phyloP scores from a whole-genome alignment of 139 green algal genomes.

The Chlamydomonas sp. region DNA sequence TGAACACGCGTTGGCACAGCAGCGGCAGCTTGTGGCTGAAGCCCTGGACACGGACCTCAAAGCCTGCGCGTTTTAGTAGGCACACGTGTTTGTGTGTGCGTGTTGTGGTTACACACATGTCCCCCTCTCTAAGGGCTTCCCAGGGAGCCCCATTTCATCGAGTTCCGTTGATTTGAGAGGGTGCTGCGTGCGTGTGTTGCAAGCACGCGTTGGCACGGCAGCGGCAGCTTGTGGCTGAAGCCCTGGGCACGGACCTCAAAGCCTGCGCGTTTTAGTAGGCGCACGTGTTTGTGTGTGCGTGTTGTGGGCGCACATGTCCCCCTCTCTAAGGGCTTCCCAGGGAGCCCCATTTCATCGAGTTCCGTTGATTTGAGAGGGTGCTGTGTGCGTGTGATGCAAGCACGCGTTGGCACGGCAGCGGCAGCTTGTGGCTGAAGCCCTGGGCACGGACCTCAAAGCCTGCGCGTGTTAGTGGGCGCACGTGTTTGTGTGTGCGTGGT shows the following conservation, averaged over 20 bases:
- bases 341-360: background rate
- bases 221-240: slow-evolving; percentile 83
- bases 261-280: slow-evolving; percentile 13
- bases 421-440: background rate
- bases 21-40: slow-evolving; percentile 83
- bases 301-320: too few species aligned
- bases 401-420: background rate
- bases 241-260: slow-evolving; percentile 76
- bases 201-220: slow-evolving; percentile 60
- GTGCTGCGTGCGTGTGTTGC: slow-evolving; percentile 28
- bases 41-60: slow-evolving; percentile 78
- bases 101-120: background rate
- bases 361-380: background rate
- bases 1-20: slow-evolving; percentile 58
- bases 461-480: background rate
- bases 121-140: too few species aligned
- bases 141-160: too few species aligned
- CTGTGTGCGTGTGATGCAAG: background rate
- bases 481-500: background rate
- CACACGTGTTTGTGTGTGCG: background rate
- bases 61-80: slow-evolving; percentile 15
- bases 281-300: background rate
- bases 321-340: background rate
- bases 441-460: background rate
- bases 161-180: background rate